Evolutionary conservation across 345 rosid species (phyloP).

Genomic region (Passiflora organensis): DNA sequence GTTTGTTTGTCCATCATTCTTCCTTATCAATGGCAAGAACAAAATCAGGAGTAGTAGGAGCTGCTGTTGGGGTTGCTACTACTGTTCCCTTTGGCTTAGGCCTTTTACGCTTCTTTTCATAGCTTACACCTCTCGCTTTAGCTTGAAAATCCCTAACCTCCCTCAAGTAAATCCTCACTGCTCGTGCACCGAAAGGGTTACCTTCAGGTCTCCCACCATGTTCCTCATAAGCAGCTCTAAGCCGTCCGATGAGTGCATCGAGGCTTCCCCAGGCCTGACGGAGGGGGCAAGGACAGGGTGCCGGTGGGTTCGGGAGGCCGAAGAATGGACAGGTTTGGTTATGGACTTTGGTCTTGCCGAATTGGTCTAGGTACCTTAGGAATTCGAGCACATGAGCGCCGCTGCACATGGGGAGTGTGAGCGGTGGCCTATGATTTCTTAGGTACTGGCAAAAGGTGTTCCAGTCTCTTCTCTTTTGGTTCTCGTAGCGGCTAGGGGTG

Average conservation of each 20-base stretch:
- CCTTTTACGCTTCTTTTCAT: slow-evolving; percentile 80
- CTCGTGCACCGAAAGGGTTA: slow-evolving; percentile 84
- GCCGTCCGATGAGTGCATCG: slow-evolving; percentile 92
- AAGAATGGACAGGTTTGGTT: slow-evolving; percentile 82
- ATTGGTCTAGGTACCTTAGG: slow-evolving; percentile 67
- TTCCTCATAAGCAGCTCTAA: slow-evolving; percentile 92
- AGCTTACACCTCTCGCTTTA: slow-evolving; percentile 89
- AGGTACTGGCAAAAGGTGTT: slow-evolving; percentile 88
- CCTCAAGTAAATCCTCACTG: slow-evolving; percentile 74
- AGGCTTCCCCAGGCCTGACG: slow-evolving; percentile 98
- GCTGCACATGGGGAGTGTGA: slow-evolving; percentile 63
- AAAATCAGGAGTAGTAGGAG: too few species aligned
- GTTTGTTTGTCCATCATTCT: too few species aligned
- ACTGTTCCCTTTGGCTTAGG: slow-evolving; percentile 28
- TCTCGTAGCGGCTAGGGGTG: slow-evolving; percentile 74
- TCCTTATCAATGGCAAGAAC: too few species aligned
- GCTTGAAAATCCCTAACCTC: slow-evolving; percentile 94
- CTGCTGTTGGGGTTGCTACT: neutral
- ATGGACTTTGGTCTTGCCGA: slow-evolving; percentile 75
- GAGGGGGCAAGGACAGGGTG: slow-evolving; percentile 88
- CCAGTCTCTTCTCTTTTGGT: slow-evolving; percentile 87
- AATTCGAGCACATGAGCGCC: slow-evolving; percentile 90
- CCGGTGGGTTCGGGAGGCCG: slow-evolving; percentile 82
- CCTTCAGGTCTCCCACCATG: slow-evolving; percentile 79
- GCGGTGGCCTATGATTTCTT: slow-evolving; percentile 73